phyloP scores from a whole-genome alignment of 257 asterid species.

The Penstemon eatonii region DNA sequence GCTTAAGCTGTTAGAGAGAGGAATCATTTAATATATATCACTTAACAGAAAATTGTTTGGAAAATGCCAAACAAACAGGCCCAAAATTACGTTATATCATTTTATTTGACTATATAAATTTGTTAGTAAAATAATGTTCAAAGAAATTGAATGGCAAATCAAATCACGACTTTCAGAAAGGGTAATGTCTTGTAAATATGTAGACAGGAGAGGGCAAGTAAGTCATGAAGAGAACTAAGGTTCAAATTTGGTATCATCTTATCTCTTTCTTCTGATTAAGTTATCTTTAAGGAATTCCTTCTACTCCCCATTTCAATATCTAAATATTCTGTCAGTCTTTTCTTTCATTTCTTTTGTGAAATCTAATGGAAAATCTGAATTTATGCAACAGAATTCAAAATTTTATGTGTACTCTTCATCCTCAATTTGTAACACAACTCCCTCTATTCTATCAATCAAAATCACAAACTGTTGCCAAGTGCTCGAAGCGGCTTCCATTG shows the following conservation, averaged over 20 bases:
- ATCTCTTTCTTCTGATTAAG: constrained; percentile 22
- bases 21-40: no score
- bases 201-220: background rate
- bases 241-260: constrained; percentile 26
- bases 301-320: background rate
- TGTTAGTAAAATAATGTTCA: no score
- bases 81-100: no score
- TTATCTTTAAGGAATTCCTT: background rate
- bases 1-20: no score
- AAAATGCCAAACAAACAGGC: no score
- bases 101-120: no score
- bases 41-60: no score
- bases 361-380: constrained; percentile 28
- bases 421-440: constrained; percentile 21
- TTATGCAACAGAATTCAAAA: constrained; percentile 24
- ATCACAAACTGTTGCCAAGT: constrained; percentile 20
- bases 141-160: no score
- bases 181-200: constrained; percentile 1
- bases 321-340: no score
- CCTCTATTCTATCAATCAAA: constrained; percentile 24
- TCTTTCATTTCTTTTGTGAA: constrained; percentile 12
- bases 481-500: constrained; percentile 18
- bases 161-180: no score
- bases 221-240: constrained; percentile 3
- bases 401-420: constrained; percentile 20